A percentile compares a stretch with the other conserved stretches of the same genome.
These are phyloP conservation scores for Hirsutella minnesotensis DNA, from an alignment of 2,329 filamentous ascomycete genomes.

Conservation along the genomic window DNA sequence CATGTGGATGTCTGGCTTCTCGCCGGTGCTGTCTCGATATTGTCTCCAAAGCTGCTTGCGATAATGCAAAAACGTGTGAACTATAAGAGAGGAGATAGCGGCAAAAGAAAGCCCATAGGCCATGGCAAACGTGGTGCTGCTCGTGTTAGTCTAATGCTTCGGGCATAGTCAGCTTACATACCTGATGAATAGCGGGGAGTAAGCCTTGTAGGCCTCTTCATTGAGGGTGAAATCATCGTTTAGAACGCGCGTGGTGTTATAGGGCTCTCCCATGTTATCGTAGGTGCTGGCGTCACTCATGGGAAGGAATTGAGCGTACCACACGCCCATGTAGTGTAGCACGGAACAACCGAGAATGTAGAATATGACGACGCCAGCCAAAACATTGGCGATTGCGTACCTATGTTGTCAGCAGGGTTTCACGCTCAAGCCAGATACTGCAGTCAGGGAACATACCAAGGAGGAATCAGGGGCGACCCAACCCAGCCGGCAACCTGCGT, in stretches of 20 bases:
- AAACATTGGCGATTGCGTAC: slow-evolving; percentile 62
- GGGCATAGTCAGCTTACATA: slow-evolving; percentile 8
- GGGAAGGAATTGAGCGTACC: slow-evolving; percentile 53
- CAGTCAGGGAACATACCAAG: slow-evolving; percentile 35
- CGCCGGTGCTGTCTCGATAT: slow-evolving; percentile 43
- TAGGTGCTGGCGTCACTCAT: slow-evolving; percentile 61
- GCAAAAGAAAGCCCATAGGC: slow-evolving; percentile 64
- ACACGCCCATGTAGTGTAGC: slow-evolving; percentile 54
- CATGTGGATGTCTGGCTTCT: slow-evolving; percentile 54
- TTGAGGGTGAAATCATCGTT: slow-evolving; percentile 51
- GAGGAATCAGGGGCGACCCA: slow-evolving; percentile 56
- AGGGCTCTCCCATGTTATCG: slow-evolving; percentile 53
- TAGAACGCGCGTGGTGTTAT: slow-evolving; percentile 54
- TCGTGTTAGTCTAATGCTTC: neutral
- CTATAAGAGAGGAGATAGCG: slow-evolving; percentile 55
- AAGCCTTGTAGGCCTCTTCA: slow-evolving; percentile 49
- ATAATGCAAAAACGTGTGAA: slow-evolving; percentile 56
- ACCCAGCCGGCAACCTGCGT: slow-evolving; percentile 59
- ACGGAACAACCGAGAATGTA: slow-evolving; percentile 47
- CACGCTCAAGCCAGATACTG: neutral
- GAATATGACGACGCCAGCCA: slow-evolving; percentile 55
- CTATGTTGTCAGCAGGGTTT: too few relatives aligned
- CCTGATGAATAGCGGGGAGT: slow-evolving; percentile 57
- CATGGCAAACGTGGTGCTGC: slow-evolving; percentile 57
- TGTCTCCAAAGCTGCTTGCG: slow-evolving; percentile 54